Conservation (phyloP, 805 yeast species). For the Metschnikowia similis region DNA sequence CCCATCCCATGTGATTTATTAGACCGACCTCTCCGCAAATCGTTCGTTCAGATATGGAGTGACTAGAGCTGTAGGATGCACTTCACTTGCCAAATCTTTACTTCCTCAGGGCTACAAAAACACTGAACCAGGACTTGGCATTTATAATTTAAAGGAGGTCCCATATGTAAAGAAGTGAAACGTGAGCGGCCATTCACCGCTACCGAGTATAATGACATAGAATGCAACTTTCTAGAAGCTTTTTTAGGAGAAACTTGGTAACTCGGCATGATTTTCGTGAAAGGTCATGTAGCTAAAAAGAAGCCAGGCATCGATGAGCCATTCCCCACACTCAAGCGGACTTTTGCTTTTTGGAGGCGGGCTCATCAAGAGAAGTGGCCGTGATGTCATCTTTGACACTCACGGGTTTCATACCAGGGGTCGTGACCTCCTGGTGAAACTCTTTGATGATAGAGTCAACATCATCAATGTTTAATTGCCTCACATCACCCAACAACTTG, state of each 20-base stretch:
- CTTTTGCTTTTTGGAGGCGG: constrained; percentile 38
- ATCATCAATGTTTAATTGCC: constrained; percentile 57
- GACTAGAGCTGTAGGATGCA: too few species aligned
- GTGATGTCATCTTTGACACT: constrained; percentile 16
- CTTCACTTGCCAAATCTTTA: background rate
- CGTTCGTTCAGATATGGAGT: too few species aligned
- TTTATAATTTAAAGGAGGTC: background rate
- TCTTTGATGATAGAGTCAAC: constrained; percentile 57
- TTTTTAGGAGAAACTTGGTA: constrained; percentile 7
- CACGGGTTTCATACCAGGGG: constrained; percentile 27
- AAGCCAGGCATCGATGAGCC: constrained; percentile 6
- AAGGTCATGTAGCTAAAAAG: constrained; percentile 2
- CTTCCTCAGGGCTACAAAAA: background rate
- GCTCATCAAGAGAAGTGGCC: constrained; percentile 26
- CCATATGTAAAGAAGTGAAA: constrained; percentile 8
- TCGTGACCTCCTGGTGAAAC: constrained; percentile 43
- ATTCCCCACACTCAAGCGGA: constrained; percentile 17
- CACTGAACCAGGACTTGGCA: constrained; percentile 3
- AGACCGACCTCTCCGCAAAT: background rate
- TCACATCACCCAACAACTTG: constrained; percentile 55
- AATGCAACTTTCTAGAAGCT: constrained; percentile 3
- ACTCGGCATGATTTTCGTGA: constrained; percentile 8
- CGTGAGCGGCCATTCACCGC: background rate
- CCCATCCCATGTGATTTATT: background rate
- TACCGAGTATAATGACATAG: constrained; percentile 1